phyloP scores from a whole-genome alignment of 352 stramenopile species.

The Pelagophyceae sp. region DNA sequence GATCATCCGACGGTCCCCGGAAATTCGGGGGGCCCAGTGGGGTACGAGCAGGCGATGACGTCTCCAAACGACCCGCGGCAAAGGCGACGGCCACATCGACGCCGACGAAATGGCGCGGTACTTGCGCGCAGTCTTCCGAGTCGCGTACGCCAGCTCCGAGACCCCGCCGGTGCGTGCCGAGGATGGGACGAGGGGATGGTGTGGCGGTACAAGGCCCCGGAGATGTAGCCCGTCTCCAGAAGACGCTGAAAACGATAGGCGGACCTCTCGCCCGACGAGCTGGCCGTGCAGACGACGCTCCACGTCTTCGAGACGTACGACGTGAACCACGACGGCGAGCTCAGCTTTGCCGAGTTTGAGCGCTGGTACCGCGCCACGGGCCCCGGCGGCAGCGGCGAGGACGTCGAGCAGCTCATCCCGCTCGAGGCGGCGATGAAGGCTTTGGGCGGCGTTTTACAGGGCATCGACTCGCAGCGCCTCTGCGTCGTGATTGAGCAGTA shows the following conservation, averaged over 20 bases:
- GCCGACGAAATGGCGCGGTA: constrained; percentile 75
- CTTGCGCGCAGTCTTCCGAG: constrained; percentile 66
- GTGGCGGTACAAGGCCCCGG: too few relatives aligned
- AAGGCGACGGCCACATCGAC: constrained; percentile 66
- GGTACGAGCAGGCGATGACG: too few relatives aligned
- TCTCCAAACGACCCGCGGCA: too few relatives aligned
- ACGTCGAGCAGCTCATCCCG: neutral
- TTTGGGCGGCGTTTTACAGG: neutral
- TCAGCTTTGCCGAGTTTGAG: constrained; percentile 26
- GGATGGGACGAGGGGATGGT: too few relatives aligned
- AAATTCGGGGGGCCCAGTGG: too few relatives aligned
- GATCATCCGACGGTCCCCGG: too few relatives aligned
- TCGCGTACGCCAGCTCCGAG: constrained; percentile 65
- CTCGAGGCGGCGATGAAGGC: neutral
- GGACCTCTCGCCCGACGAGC: constrained; percentile 55
- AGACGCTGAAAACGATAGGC: too few relatives aligned
- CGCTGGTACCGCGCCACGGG: constrained; percentile 21
- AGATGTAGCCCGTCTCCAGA: too few relatives aligned
- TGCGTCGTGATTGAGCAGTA: neutral
- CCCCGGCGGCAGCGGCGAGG: too few relatives aligned
- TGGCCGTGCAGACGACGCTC: constrained; percentile 40
- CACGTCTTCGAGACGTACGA: constrained; percentile 26
- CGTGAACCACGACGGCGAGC: constrained; percentile 22
- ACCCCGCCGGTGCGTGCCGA: constrained; percentile 51
- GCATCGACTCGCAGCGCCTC: neutral